Evolutionary conservation across 495 filamentous ascomycete genomes (phyloP).

Genomic region (Xylaria cubensis): DNA sequence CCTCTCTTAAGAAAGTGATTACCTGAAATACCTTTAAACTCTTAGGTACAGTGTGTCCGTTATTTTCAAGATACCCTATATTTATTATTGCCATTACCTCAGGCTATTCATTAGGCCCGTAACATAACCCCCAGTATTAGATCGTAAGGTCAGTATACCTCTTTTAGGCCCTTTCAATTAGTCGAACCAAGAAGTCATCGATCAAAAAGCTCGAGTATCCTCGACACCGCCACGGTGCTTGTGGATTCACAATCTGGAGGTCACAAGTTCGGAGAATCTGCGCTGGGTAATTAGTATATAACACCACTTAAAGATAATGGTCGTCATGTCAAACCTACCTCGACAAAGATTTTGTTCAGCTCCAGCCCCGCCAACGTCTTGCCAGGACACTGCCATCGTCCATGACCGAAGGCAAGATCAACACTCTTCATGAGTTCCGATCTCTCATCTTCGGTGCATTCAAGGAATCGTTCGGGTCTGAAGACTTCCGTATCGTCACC

Average conservation of each 20-base stretch:
- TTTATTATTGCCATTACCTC: neutral
- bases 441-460: slow-evolving; percentile 41
- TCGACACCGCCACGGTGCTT: slow-evolving; percentile 45
- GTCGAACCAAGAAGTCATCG: slow-evolving; percentile 32
- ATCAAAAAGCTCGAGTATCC: slow-evolving; percentile 30
- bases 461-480: slow-evolving; percentile 64
- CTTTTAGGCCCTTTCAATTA: slow-evolving; percentile 21
- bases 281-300: slow-evolving; percentile 13
- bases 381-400: slow-evolving; percentile 53
- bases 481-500: slow-evolving; percentile 58
- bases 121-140: neutral
- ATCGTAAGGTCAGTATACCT: neutral
- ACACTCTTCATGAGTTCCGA: slow-evolving; percentile 46
- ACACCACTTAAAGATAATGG: neutral
- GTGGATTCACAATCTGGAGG: slow-evolving; percentile 57
- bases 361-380: slow-evolving; percentile 54
- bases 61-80: neutral
- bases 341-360: slow-evolving; percentile 63
- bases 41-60: no score
- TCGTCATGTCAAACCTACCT: slow-evolving; percentile 45
- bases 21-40: no score
- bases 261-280: slow-evolving; percentile 64
- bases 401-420: slow-evolving; percentile 53
- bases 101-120: neutral
- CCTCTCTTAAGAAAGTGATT: no score